Evolutionary conservation across 163 green algal genomes (phyloP).

Genomic region (Picocystis sp.): DNA sequence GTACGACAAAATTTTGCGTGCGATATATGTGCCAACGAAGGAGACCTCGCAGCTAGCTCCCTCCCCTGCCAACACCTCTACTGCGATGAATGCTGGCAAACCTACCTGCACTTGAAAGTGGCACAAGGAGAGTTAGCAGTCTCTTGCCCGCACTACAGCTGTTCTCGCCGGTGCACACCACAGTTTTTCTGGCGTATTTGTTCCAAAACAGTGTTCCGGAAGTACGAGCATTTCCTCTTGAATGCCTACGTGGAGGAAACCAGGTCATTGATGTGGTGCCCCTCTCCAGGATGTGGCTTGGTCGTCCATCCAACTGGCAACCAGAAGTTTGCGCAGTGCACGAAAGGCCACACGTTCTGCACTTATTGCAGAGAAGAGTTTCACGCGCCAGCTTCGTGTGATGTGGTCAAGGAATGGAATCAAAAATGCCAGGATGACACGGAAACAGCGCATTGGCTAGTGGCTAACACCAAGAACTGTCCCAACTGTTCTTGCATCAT

Average conservation of each 20-base stretch:
- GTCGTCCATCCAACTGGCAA: not conserved
- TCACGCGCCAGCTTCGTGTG: constrained; percentile 16
- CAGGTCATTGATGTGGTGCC: constrained; percentile 7
- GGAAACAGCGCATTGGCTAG: constrained; percentile 10
- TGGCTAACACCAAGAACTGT: constrained; percentile 19
- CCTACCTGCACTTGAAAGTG: constrained; percentile 10
- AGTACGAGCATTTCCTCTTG: constrained; percentile 7
- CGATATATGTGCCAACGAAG: constrained; percentile 6
- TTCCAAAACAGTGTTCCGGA: not conserved
- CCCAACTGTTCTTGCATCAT: constrained; percentile 19
- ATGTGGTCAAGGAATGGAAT: constrained; percentile 9
- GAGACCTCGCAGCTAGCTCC: not conserved
- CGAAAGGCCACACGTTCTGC: constrained; percentile 14
- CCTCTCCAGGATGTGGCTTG: constrained; percentile 1
- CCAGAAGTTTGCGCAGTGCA: constrained; percentile 7
- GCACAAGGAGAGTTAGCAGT: constrained; percentile 4
- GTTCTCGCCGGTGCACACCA: not conserved
- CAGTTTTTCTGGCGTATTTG: constrained; percentile 3
- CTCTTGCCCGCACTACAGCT: constrained; percentile 7
- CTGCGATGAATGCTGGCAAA: constrained; percentile 10
- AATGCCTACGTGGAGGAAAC: constrained; percentile 10
- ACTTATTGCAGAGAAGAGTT: constrained; percentile 8
- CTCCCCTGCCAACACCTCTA: constrained; percentile 8
- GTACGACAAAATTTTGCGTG: constrained; percentile 3
- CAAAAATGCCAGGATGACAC: not conserved